A percentile compares a stretch with the other conserved stretches of the same genome.
Evolutionary conservation across 768 basidiomycete genomes (phyloP).

Genomic region (Suillus ampliporus): DNA sequence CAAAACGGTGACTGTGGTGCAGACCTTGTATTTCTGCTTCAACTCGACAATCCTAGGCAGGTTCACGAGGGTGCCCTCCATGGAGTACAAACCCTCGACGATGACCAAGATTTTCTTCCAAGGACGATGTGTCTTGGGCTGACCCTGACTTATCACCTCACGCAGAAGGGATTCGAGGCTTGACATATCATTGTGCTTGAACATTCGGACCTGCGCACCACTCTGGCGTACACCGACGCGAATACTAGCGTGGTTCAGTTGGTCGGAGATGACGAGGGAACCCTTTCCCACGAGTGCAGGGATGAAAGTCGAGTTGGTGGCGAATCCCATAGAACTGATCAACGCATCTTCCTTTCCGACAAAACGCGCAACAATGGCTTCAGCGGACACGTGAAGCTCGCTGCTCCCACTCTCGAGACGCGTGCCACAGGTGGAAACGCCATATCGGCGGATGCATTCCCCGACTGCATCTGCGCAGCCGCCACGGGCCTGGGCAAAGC

Average conservation of each 20-base stretch:
- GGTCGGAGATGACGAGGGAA: slow-evolving; percentile 94
- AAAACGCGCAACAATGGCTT: slow-evolving; percentile 89
- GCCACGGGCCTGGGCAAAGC: slow-evolving; percentile 92
- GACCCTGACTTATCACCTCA: slow-evolving; percentile 96
- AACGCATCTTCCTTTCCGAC: slow-evolving; percentile 89
- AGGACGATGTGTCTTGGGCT: slow-evolving; percentile 96
- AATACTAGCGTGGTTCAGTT: slow-evolving; percentile 95
- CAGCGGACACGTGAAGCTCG: slow-evolving; percentile 83
- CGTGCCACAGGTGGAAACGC: slow-evolving; percentile 75
- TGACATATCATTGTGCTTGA: slow-evolving; percentile 96
- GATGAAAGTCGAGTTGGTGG: slow-evolving; percentile 92
- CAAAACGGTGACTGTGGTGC: slow-evolving; percentile 17
- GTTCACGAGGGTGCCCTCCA: slow-evolving; percentile 95
- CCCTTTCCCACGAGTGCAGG: slow-evolving; percentile 92
- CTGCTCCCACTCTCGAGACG: slow-evolving; percentile 86
- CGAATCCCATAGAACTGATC: slow-evolving; percentile 94
- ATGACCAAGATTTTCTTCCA: slow-evolving; percentile 98
- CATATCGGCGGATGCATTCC: slow-evolving; percentile 79
- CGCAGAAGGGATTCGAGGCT: slow-evolving; percentile 79
- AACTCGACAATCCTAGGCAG: slow-evolving; percentile 83
- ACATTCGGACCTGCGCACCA: slow-evolving; percentile 88
- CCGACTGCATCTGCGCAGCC: slow-evolving; percentile 96
- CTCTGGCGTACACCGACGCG: slow-evolving; percentile 89
- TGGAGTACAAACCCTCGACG: slow-evolving; percentile 95
- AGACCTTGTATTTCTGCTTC: slow-evolving; percentile 94